Evolutionary conservation across 73 alveolate genomes (phyloP), one percentile per base, ranked within the genome.

Genomic region (Halteria grandinella): DNA sequence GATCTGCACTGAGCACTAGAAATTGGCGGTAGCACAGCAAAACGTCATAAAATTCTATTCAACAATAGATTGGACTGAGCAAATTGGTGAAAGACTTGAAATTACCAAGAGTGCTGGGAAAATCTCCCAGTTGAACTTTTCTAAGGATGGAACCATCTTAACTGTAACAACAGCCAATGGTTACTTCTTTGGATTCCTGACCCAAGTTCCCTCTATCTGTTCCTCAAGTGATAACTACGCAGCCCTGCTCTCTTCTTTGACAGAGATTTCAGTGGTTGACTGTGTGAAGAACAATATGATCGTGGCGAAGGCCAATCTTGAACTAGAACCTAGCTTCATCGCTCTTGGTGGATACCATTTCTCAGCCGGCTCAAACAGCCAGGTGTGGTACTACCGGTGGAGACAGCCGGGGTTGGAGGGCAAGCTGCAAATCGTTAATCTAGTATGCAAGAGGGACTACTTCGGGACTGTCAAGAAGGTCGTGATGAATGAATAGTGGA

Each of bases 1-100:
- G 21, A 91, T 93, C 54, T 79, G 89, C 79, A 95, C 90, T 49
- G 81, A 66, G 52, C 77, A 86, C 12, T 76, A 89, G 47, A 92
- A 96, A 71, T 73, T 96, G 24, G 98, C 99, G 1, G 92, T 94
- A 11, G 98, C 98, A 7, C 97, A 97, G 11, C 96, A 92, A 59
- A 94, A 93, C 59, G 20, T 69, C 14, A 87, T 96, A 17, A 95
- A 86, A 66, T 86, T 96, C 59, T 70, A 86, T 24, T 87, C 83
- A 58, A 80, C 90, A 50, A 79, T 74, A 41, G 83, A 90, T 24
- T 91, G 94, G 93, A 71, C 86, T 41, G 99, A 96, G 87, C 76
- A 69, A n/a, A 48, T 33, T 3, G 76, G 75, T 10, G 97, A 90
- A 40, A 76, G 88, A 69, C 82, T 90, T 43, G 92, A 73, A 10